Conservation (phyloP, 371 early-diverging fungal genomes). For the Rhizopus stolonifer region DNA sequence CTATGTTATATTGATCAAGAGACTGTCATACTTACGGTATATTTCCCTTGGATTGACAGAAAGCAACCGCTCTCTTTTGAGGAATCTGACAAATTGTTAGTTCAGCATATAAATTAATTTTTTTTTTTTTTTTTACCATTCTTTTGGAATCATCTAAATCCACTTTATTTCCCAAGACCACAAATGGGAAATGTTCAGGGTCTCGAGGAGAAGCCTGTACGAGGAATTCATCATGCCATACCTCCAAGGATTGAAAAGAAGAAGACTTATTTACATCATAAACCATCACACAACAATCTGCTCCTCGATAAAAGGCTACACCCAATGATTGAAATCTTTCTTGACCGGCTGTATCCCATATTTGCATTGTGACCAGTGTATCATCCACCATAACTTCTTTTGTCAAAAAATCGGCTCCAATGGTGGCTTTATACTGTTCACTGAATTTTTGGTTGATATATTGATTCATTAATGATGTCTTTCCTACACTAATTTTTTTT, state of each 20-base stretch:
- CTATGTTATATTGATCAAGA: background rate
- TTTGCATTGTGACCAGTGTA: slow-evolving; percentile 76
- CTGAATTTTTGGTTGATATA: slow-evolving; percentile 98
- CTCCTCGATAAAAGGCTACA: slow-evolving; percentile 95
- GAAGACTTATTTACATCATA: slow-evolving; percentile 93
- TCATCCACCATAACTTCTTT: slow-evolving; percentile 94
- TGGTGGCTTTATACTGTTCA: slow-evolving; percentile 99
- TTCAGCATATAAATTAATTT: no score
- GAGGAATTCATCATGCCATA: slow-evolving; percentile 97
- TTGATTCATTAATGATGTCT: slow-evolving; percentile 98
- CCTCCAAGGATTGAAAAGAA: slow-evolving; percentile 89
- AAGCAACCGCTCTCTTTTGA: slow-evolving; percentile 91
- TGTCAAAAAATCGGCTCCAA: slow-evolving; percentile 99
- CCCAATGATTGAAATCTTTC: slow-evolving; percentile 97
- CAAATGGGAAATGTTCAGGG: slow-evolving; percentile 96
- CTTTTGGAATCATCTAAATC: slow-evolving; percentile 94
- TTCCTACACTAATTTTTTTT: slow-evolving; percentile 71
- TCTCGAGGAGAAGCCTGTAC: slow-evolving; percentile 89
- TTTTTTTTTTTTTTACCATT: slow-evolving; percentile 68
- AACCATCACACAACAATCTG: slow-evolving; percentile 96
- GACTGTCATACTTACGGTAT: slow-evolving; percentile 64
- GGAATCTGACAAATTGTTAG: slow-evolving; percentile 69
- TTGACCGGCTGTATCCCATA: slow-evolving; percentile 91
- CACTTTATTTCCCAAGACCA: slow-evolving; percentile 97
- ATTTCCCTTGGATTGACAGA: slow-evolving; percentile 93